Evolutionary conservation across 2,329 filamentous ascomycete genomes (phyloP).

Genomic region (Eutypella sp.): DNA sequence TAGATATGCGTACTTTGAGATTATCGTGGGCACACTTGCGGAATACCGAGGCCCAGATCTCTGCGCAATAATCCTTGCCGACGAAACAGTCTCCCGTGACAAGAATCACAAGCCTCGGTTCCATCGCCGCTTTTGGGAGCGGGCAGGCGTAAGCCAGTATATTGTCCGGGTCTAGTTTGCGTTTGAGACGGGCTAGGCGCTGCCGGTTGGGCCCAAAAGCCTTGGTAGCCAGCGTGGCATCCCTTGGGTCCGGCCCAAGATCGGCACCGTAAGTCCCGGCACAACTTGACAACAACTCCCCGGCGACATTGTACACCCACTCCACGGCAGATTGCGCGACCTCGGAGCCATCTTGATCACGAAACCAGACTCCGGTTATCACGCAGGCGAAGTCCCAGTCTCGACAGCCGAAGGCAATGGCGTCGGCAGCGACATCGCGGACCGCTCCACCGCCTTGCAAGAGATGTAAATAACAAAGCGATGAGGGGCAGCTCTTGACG

Average conservation of each 20-base stretch:
- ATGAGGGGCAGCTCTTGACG: constrained; percentile 42
- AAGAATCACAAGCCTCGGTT: constrained; percentile 48
- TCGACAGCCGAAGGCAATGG: constrained; percentile 57
- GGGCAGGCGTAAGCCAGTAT: constrained; percentile 51
- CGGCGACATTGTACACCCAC: constrained; percentile 54
- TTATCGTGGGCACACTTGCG: constrained; percentile 13
- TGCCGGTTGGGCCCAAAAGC: constrained; percentile 53
- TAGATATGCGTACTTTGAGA: constrained; percentile 37
- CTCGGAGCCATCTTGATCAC: constrained; percentile 43
- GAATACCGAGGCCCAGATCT: constrained; percentile 44
- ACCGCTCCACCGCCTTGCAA: constrained; percentile 54
- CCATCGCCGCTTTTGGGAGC: constrained; percentile 32
- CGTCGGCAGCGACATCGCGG: constrained; percentile 35
- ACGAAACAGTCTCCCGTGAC: constrained; percentile 50
- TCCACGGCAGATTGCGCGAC: constrained; percentile 30
- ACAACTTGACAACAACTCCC: constrained; percentile 43
- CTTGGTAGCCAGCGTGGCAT: constrained; percentile 41
- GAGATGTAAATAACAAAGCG: constrained; percentile 57
- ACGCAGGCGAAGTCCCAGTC: constrained; percentile 62
- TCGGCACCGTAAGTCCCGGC: constrained; percentile 54
- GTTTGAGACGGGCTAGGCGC: constrained; percentile 49
- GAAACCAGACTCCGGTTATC: constrained; percentile 57
- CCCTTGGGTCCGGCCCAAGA: constrained; percentile 58
- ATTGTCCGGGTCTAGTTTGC: constrained; percentile 40
- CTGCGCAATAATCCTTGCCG: constrained; percentile 58